Base-by-base conservation (phyloP, 495 filamentous ascomycete species). In the Penicillium tannophilum region DNA sequence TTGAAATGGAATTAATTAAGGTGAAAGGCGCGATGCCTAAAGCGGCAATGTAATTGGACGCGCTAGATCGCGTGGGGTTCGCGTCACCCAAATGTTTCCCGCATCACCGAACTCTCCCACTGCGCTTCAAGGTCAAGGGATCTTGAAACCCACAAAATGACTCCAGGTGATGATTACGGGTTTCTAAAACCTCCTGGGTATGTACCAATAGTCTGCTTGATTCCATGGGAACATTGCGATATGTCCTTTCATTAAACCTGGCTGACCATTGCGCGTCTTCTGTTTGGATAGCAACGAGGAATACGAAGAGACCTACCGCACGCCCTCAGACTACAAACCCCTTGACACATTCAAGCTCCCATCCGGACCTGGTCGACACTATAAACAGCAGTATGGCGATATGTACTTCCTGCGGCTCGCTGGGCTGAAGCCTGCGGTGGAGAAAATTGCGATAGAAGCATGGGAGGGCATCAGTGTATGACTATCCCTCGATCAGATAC, bases 341-440 rank as follows among this genome's bases (percentile, higher is more conserved):
- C 78, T 93, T 23, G 73, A 85, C 49, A 89, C 86, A 0, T 97
- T 90, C 68, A 70, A 77, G 46, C 81, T 97, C 11, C 84, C 86
- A 1, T 86, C 86, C 61, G 86, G 84, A 11, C 69, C 76, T n/a
- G 80, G 86, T 33, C 85, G 88, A 47, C 86, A 90, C 23, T 99
- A 98, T 66, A 82, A 91, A 69, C 95, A 98, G 70, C 95, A 99
- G 79, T 99, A 89, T 84, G 90, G 86, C 58, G 93, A 97, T 65
- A 91, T 97, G 84, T 99, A 99, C 78, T 98, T 97, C 71, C 74
- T 97, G 63, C 90, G 95, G 36, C 83, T 98, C 12, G 85, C 90
- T 8, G 89, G 88, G 71, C 83, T 99, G 68, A 97, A 95, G 72
- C 90, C 93, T 8, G 82, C 83, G 1, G 88, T 95, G 0, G 91